Conservation (phyloP, 164 flowering plant species). For the Aristolochia californica region DNA sequence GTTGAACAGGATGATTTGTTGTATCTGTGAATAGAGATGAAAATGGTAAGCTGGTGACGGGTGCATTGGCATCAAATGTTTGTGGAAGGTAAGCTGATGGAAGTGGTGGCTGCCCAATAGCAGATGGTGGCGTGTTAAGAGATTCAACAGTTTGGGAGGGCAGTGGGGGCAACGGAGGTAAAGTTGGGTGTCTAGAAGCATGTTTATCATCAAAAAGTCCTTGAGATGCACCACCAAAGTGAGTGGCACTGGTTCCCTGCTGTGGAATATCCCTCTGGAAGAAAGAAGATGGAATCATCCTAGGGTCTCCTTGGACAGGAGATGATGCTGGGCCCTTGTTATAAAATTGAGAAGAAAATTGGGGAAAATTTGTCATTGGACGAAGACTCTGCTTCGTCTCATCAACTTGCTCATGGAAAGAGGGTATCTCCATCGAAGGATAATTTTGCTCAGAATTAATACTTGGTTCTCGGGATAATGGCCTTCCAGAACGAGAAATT, state of each 20-base stretch:
- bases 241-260: constrained; percentile 20
- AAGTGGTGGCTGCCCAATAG: constrained; percentile 34
- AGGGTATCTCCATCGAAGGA: constrained; percentile 13
- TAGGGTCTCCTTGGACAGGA: constrained; percentile 34
- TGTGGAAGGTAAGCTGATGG: constrained; percentile 40
- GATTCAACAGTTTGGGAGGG: constrained; percentile 40
- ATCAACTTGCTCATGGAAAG: constrained; percentile 40
- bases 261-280: constrained; percentile 34
- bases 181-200: constrained; percentile 59
- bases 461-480: constrained; percentile 69
- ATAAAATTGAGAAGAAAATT: constrained; percentile 25
- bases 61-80: constrained; percentile 17
- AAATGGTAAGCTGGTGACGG: constrained; percentile 4
- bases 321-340: constrained; percentile 25
- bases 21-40: constrained; percentile 14
- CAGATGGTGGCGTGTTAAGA: constrained; percentile 32
- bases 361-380: constrained; percentile 22
- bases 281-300: constrained; percentile 32
- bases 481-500: constrained; percentile 47
- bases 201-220: constrained; percentile 55
- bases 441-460: constrained; percentile 59
- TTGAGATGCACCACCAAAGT: constrained; percentile 29
- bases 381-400: constrained; percentile 34
- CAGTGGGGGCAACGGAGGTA: constrained; percentile 89
- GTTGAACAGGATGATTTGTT: constrained; percentile 9